Percentiles rank a stretch among this genome's conserved stretches.
Evolutionary conservation across 306 rosid species (phyloP).

Genomic region (Argentina anserina): DNA sequence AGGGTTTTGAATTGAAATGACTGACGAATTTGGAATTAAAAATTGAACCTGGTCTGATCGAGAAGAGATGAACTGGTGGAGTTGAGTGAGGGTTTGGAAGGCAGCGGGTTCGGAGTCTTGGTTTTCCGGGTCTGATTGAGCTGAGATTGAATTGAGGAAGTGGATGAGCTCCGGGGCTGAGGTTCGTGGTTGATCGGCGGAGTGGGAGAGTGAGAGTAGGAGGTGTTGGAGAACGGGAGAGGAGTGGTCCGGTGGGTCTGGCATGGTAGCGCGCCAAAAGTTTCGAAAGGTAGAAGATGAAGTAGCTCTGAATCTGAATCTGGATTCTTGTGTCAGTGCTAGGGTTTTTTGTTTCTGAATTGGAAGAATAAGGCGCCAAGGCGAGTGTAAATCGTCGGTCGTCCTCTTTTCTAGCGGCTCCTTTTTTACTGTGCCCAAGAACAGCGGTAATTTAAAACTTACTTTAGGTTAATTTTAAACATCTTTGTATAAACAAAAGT

Average conservation of each 20-base stretch:
- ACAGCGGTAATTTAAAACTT: too few relatives aligned
- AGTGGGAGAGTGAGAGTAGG: conserved; percentile 48
- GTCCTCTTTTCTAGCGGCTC: too few relatives aligned
- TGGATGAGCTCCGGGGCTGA: conserved; percentile 42
- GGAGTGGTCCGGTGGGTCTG: conserved; percentile 19
- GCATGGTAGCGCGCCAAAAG: conserved; percentile 5
- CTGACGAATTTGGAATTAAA: background rate
- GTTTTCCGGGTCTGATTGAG: conserved; percentile 42
- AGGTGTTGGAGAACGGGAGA: conserved; percentile 42
- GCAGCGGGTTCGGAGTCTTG: conserved; percentile 38
- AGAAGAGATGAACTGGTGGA: conserved; percentile 47
- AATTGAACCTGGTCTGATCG: conserved; percentile 57
- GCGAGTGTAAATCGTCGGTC: background rate
- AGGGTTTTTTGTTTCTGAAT: conserved; percentile 5
- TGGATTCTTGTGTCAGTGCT: background rate
- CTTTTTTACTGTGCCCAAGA: too few relatives aligned
- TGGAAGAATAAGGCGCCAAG: conserved; percentile 9
- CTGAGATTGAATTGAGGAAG: conserved; percentile 49
- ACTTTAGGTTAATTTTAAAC: too few relatives aligned
- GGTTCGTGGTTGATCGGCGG: conserved; percentile 37
- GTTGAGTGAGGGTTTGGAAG: conserved; percentile 45
- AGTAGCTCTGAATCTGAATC: background rate
- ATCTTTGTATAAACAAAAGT: too few relatives aligned
- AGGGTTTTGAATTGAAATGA: background rate
- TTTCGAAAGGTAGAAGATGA: background rate